Evolutionary conservation across 768 basidiomycete species (phyloP), one percentile per base, ranked within the genome.

Genomic region (Boletus rubroflammeus): DNA sequence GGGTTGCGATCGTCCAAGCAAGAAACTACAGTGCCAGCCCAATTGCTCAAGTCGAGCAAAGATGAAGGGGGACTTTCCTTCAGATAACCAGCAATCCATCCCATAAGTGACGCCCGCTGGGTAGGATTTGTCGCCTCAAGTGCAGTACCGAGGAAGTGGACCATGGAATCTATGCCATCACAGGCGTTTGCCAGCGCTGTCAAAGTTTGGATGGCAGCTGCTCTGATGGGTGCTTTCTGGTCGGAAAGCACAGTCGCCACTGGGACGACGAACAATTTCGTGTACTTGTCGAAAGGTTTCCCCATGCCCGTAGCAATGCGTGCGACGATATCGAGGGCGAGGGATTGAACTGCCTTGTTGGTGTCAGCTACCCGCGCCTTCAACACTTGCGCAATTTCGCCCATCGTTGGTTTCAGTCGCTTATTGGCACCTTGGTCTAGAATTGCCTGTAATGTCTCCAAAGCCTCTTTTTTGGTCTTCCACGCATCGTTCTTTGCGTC

Each of bases 381-480:
- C 55, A 99, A 76, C 3, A 93, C 83, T 62, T 85, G 85, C 0
- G 85, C 88, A 54, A 99, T 93, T 63, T 99, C 97, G 47, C 93
- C 92, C 86, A 99, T 92, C 9, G 74, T 81, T 23, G 92, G 81
- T 70, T 98, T 98, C 53, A 99, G 68, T 15, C 97, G 85, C 64
- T 96, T 96, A 69, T 98, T 98, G 40, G 82, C 78, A 47, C 91
- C 90, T 72, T 93, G 88, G 64, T 98, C 95, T 32, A 99, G 73
- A 54, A 93, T 80, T 0, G 81, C 84, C 64, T 92, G 88, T 17
- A 98, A 70, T 0, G 77, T 75, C 69, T 98, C 97, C 54, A 98
- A 76, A 3, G 91, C 94, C 64, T 98, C 96, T 69, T 99, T 99
- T 73, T 95, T 88, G 1, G 83, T 84, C 75, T 98, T 98, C 96